Evolutionary conservation across 148 eudicot species (phyloP).

Genomic region (Rhododendron ferrugineum): DNA sequence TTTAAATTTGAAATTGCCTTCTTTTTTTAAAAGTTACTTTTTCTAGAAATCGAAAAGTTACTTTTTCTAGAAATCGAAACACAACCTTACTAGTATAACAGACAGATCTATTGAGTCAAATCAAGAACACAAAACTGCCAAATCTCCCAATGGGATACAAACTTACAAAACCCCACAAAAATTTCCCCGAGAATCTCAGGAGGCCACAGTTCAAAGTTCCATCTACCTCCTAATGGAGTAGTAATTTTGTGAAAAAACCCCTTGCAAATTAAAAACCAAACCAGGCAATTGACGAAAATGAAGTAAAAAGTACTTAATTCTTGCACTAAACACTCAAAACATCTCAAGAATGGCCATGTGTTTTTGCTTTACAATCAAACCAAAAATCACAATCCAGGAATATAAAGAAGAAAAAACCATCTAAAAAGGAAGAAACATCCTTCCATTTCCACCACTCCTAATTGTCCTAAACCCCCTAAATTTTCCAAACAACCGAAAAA

Average conservation of each 20-base stretch:
- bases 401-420: neutral
- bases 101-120: neutral
- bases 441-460: neutral
- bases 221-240: neutral
- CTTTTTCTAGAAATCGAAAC: too few relatives aligned
- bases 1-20: too few relatives aligned
- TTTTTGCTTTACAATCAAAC: conserved; percentile 9
- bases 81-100: neutral
- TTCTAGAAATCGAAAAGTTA: too few relatives aligned
- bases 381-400: neutral
- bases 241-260: neutral
- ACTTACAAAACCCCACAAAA: neutral
- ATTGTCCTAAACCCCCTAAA: neutral
- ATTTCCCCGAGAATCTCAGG: neutral
- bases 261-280: neutral
- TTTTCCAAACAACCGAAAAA: conserved; percentile 13
- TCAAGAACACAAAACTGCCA: neutral
- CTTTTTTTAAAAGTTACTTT: too few relatives aligned
- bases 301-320: neutral
- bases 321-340: neutral
- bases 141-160: neutral
- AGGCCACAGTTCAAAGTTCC: neutral
- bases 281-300: neutral
- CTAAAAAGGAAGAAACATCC: neutral
- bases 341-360: neutral